Conservation (phyloP, 176 grass and related monocot genomes). For the Melocanna baccifera region DNA sequence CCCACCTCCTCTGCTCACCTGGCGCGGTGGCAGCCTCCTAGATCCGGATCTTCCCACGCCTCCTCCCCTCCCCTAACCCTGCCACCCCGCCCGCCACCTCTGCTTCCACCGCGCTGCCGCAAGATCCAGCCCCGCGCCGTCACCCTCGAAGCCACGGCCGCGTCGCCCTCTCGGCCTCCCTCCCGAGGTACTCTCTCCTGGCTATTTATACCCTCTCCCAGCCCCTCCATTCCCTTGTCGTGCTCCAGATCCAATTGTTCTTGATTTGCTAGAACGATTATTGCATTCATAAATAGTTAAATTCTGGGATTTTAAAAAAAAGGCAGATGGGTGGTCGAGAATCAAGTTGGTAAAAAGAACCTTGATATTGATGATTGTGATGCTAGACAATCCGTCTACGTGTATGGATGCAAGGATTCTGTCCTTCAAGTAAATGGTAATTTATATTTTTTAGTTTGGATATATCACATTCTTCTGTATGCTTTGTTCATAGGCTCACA, state of each 20-base stretch:
- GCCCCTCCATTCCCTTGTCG: no score
- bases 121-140: no score
- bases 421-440: conserved; percentile 97
- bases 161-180: no score
- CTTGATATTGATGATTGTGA: conserved; percentile 94
- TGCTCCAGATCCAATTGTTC: background rate
- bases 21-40: no score
- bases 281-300: background rate
- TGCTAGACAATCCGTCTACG: conserved; percentile 89
- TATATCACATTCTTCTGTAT: background rate
- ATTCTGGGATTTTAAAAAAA: conserved; percentile 23
- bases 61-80: no score
- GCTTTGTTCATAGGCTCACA: conserved; percentile 10
- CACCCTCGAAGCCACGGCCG: no score
- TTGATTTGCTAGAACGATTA: background rate
- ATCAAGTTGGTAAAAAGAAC: conserved; percentile 85
- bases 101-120: no score
- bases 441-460: conserved; percentile 23
- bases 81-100: no score
- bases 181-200: no score
- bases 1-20: no score
- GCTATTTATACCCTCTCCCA: no score
- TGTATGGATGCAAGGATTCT: conserved; percentile 93
- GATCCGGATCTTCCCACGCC: no score
- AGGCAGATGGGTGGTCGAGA: conserved; percentile 86